Evolutionary conservation across 345 rosid species (phyloP), one percentile per base, ranked within the genome.

Genomic region (Linum tenue): DNA sequence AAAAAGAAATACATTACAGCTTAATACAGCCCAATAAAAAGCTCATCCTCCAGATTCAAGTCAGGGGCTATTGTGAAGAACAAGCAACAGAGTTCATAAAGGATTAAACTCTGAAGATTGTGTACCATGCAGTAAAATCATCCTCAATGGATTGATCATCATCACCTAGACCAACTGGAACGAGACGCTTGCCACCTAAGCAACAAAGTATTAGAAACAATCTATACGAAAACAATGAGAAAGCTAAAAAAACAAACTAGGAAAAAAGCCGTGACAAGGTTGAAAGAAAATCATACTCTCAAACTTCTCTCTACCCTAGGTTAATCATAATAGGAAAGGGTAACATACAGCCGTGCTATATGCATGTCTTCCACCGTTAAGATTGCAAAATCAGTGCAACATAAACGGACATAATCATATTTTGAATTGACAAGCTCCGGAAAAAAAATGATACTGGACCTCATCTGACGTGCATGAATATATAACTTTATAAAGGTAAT

Each of bases 141-240:
- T 90, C 97, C 82, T 90, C 97, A 64, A 90, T 90, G 78, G 90
- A 90, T 67, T 88, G 92, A 65, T 90, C 97, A 77, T 90, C 97
- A 76, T 90, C 92, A 60, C 97, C 95, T 51, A 88, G 92, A 76
- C 97, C 97, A 40, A 88, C 87, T 31, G 84, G 71, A 59, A 84
- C 84, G 41, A 90, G 76, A 51, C 90, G 86, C 40, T 88, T 85
- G 12, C 82, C 99, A 77, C 97, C 99, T 94, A 78, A 60, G 35
- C 53, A 61, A 59, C 8, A 57, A 64, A 1, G 37, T 10, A 56
- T 7, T 15, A 35, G 40, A 63, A 36, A 42, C 60, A 7, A 61
- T 16, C 5, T 38, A 35, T 48, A 22, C 39, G 39, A 51, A 58
- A 31, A 57, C 9, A 66, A 37, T 55, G 39, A 9, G 64, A 61